Evolutionary conservation across 768 basidiomycete species (phyloP), one percentile per base, ranked within the genome.

Genomic region (Mycena galopus): DNA sequence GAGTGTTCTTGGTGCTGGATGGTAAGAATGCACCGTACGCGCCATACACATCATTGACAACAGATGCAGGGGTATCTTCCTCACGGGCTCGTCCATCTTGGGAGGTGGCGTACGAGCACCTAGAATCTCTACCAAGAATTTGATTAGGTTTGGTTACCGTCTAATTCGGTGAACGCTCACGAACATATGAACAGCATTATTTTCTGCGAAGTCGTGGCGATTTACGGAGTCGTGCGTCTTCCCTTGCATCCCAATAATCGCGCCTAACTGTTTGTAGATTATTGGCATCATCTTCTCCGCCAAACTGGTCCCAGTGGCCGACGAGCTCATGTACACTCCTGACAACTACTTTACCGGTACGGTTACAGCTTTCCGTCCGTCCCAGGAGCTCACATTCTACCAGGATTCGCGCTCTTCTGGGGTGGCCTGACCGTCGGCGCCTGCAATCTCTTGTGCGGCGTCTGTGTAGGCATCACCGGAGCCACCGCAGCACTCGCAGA

Each of bases 121-220:
- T 14, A 88, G 97, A 75, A 99, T 99, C 65, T 89, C 93, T 59
- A 99, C 97, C 23, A 99, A 99, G 89, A 99, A 99, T 81, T 82
- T 99, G 81, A 98, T 99, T 77, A 96, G 95, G 96, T 96, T 33
- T 32, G 39, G 57, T 17, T 39, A 12, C 25, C 33, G 12, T 47
- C 23, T 27, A 33, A n/a, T 57, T 33, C 33, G 30, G n/a, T n/a
- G 27, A 23, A 39, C 19, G 39, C 12, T 51, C 10, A 62, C 35
- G 9, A 27, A 51, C 17, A 21, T 23, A 27, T 59, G 8, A 14
- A 12, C 78, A 98, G 97, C 76, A 96, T 99, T 86, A 98, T 99
- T 79, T 98, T 99, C 88, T 98, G 97, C 82, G 97, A 99, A 86
- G 98, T 98, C 79, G 97, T 99, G 32, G 98, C 97, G 69, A 99